Evolutionary conservation across 1,139 yeast species (phyloP), one percentile per base, ranked within the genome.

Genomic region (Yamadazyma dushanensis): DNA sequence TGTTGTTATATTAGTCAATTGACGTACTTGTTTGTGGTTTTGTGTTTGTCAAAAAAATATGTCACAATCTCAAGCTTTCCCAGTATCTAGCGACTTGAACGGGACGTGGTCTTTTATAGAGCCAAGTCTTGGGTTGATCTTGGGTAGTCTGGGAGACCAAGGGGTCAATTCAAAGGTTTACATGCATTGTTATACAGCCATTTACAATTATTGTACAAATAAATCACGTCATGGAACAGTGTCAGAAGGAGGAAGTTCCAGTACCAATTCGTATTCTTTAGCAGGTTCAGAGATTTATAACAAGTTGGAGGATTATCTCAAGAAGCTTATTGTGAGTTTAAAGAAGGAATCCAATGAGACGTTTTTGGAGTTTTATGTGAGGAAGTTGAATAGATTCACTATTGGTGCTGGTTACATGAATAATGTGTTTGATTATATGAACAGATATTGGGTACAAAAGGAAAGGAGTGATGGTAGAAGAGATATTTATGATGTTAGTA

Each of bases 381-480:
- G 80, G 50, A 78, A 84, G 46, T 94, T 97, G 97, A 80, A 83
- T 43, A 74, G 97, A 43, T 94, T 78, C 57, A 81, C 95, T 24
- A 79, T 87, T 39, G 98, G 98, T 26, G 95, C 97, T 1, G 85
- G 90, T 14, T 86, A 88, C 59, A 66, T 94, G 61, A 89, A 89
- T 60, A 95, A 94, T 59, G 94, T 94, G 19, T 88, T 92, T 56
- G 96, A 90, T 57, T 94, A 94, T 60, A 81, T 94, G 77, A 94
- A 94, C 60, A 77, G 97, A 46, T 92, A 92, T 62, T 94, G 98
- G 98, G 97, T 94, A 33, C 88, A 85, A 53, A 89, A 95, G 56
- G 97, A 92, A 60, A 76, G 97, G 53, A 86, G 90, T 29, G 97
- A 92, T 56, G 97, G 97, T n/a, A 79, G 88, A 52, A 76, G 90